Base-by-base conservation (phyloP, 148 eudicot species). In the Cornus suecica region DNA sequence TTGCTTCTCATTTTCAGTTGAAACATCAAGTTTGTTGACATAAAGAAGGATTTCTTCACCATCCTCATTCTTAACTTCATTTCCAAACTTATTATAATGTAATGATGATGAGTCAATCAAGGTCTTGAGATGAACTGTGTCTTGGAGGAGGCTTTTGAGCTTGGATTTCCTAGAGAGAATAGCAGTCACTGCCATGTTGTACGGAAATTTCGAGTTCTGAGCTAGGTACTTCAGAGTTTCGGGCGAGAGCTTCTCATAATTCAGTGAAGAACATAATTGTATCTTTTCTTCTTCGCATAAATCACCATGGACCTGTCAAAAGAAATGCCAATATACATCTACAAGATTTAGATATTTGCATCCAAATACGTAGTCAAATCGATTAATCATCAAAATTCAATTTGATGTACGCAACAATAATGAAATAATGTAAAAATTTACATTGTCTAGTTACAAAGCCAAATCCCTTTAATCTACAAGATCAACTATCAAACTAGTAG, bases 201-300 rank as follows among this genome's bases (percentile, higher is more conserved):
- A 72, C 22, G 83, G 88, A 61, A 86, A 83, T 26, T 70, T 74
- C 2, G 73, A 15, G 67, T 88, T 83, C 34, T 72, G 73, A 45
- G 86, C 76, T 16, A 88, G 69, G 29, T 84, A 63, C 8, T 11
- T 68, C 66, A 83, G 31, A 15, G 76, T 72, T 52, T 34, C 79
- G 24, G 34, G 41, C 20, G 91, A 84, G 20, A 84, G 85, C 87
- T 81, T 91, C 64, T 69, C 76, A 18, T 72, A 83, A 69, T 89
- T 82, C 71, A 91, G 27, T 13, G 73, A 75, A 6, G 74, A 75
- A 77, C 85, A 81, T 10, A 89, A 52, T 62, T 75, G 77, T 73
- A 66, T 74, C 74, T 80, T 89, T 66, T 87, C 84, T 41, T 84
- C 87, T 31, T 86, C 86, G 22, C 74, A 31, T 1, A 91, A 30